These are phyloP conservation scores for Cucumis hystrix DNA, from an alignment of 306 rosid species.

Conservation along the genomic window DNA sequence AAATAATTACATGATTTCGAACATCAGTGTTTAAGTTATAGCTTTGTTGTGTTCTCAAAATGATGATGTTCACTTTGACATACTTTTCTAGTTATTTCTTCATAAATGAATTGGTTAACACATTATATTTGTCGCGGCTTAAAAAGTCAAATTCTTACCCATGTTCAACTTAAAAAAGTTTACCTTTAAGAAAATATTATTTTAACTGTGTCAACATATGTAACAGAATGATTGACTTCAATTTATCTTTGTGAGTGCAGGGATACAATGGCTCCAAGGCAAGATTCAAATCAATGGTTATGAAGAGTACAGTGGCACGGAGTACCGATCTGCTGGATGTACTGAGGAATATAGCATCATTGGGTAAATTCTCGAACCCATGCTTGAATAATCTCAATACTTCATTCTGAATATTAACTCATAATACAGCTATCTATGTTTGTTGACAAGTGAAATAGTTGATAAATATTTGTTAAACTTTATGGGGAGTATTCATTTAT, in stretches of 20 bases:
- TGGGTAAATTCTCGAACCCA: slow-evolving; percentile 32
- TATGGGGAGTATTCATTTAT: neutral
- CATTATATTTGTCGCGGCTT: too few species aligned
- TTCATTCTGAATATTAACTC: neutral
- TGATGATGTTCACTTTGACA: neutral
- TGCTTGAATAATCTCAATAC: neutral
- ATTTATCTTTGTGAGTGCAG: slow-evolving; percentile 18
- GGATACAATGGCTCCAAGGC: slow-evolving; percentile 84
- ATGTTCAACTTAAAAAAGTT: too few species aligned
- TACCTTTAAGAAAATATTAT: too few species aligned
- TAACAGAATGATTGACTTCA: neutral
- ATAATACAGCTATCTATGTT: neutral
- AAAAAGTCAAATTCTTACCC: too few species aligned
- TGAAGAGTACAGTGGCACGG: slow-evolving; percentile 81
- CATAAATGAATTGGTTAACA: too few species aligned
- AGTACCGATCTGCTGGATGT: slow-evolving; percentile 91
- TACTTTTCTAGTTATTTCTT: neutral
- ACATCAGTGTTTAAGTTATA: neutral
- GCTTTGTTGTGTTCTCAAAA: neutral
- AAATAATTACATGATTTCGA: neutral
- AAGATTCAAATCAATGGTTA: slow-evolving; percentile 72
- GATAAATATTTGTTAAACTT: neutral
- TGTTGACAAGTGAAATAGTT: neutral
- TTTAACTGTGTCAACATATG: too few species aligned
- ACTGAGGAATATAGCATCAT: slow-evolving; percentile 68